These are phyloP conservation scores for Podila verticillata DNA, from an alignment of 192 early-diverging fungal species.

Conservation along the genomic window DNA sequence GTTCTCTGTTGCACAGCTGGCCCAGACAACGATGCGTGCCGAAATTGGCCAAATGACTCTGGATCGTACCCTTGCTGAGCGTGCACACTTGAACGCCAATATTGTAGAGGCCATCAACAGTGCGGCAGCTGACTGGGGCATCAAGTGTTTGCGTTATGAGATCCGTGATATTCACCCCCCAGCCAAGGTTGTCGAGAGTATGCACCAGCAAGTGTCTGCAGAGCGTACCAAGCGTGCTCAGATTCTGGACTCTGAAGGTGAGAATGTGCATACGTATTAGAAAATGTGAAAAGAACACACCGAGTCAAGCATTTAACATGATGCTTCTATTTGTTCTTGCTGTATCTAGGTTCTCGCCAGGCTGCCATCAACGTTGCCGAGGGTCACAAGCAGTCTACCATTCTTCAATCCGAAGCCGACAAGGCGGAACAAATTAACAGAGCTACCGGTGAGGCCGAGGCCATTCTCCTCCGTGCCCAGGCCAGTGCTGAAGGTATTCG, in stretches of 20 bases:
- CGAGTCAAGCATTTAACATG: too few relatives aligned
- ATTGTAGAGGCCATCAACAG: constrained; percentile 96
- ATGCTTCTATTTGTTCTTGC: not conserved
- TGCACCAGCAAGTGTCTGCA: constrained; percentile 98
- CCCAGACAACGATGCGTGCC: constrained; percentile 99
- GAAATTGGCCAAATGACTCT: constrained; percentile 99
- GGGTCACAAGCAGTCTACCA: constrained; percentile 90
- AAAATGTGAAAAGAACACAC: not conserved
- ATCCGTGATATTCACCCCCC: constrained; percentile 97
- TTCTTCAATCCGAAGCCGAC: constrained; percentile 95
- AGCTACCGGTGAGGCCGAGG: constrained; percentile 90
- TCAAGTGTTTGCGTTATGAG: constrained; percentile 95
- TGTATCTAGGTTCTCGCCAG: constrained; percentile 72
- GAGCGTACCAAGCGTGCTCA: constrained; percentile 96
- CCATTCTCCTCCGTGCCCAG: constrained; percentile 83
- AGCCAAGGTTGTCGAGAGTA: constrained; percentile 91
- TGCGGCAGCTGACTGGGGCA: constrained; percentile 96
- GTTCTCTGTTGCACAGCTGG: constrained; percentile 95
- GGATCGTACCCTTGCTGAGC: constrained; percentile 94
- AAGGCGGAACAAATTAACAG: constrained; percentile 90
- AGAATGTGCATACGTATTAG: not conserved
- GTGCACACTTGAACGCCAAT: constrained; percentile 90
- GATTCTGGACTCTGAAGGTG: constrained; percentile 86
- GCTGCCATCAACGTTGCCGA: constrained; percentile 98
- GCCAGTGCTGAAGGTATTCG: constrained; percentile 87